Conservation (phyloP, 1,284 basidiomycete genomes). For the Ceratorhiza oryzae-sativae region DNA sequence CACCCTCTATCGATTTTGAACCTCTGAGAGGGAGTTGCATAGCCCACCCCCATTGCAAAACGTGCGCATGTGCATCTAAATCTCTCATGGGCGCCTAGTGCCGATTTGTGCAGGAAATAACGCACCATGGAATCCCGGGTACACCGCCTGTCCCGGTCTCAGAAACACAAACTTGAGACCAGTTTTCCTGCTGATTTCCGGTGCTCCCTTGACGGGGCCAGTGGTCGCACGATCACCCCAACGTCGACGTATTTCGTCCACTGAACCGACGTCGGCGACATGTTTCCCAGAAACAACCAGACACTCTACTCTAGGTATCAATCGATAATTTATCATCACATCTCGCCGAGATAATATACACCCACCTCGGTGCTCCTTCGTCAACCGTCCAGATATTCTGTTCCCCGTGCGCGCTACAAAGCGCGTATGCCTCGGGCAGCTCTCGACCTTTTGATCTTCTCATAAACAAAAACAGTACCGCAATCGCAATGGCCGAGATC, state of each 20-base stretch:
- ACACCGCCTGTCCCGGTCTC: constrained; percentile 59
- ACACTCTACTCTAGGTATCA: constrained; percentile 60
- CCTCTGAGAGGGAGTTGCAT: constrained; percentile 68
- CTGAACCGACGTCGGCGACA: constrained; percentile 64
- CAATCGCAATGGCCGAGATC: constrained; percentile 32
- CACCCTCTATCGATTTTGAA: constrained; percentile 67
- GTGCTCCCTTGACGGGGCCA: constrained; percentile 46
- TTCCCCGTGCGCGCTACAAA: constrained; percentile 34
- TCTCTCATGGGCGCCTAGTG: not conserved
- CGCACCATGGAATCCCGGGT: constrained; percentile 74
- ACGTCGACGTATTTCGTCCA: constrained; percentile 54
- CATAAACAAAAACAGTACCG: constrained; percentile 11
- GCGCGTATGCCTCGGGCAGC: constrained; percentile 30
- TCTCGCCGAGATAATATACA: not conserved
- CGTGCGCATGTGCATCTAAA: constrained; percentile 83
- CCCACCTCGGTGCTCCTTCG: constrained; percentile 50
- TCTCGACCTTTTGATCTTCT: constrained; percentile 3
- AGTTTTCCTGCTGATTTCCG: constrained; percentile 42
- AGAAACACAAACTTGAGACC: constrained; percentile 57
- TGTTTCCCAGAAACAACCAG: constrained; percentile 65
- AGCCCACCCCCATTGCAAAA: constrained; percentile 73
- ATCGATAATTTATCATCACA: not conserved
- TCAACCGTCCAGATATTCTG: constrained; percentile 63
- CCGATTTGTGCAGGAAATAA: not conserved
- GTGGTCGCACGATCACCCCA: constrained; percentile 50